phyloP scores from a whole-genome alignment of 345 rosid genomes.

The Luvunga scandens region DNA sequence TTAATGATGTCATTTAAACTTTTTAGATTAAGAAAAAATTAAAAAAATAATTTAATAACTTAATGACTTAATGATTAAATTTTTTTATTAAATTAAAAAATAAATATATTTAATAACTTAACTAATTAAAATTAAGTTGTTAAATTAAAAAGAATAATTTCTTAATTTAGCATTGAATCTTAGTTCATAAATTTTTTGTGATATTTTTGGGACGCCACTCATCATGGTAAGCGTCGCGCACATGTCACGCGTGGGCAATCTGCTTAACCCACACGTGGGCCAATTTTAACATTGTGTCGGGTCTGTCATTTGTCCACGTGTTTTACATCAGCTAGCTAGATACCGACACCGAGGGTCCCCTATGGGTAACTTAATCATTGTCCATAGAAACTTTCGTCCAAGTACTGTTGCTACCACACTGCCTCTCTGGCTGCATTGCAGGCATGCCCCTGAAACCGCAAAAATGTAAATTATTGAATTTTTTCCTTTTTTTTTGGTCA shows the following conservation, averaged over 20 bases:
- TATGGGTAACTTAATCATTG: conserved; percentile 11
- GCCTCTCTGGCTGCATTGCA: too few species aligned
- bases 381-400: background rate
- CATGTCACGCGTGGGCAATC: conserved; percentile 37
- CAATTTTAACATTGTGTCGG: conserved; percentile 1
- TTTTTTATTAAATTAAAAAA: too few species aligned
- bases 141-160: too few species aligned
- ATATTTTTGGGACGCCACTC: background rate
- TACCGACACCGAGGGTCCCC: background rate
- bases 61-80: too few species aligned
- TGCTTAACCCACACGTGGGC: conserved; percentile 38
- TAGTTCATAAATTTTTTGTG: too few species aligned
- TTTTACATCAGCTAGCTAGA: conserved; percentile 15
- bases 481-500: background rate
- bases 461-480: background rate
- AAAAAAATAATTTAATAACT: too few species aligned
- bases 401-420: background rate
- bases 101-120: too few species aligned
- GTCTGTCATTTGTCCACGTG: conserved; percentile 27
- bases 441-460: background rate
- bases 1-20: too few species aligned
- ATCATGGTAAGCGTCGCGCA: conserved; percentile 5
- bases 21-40: too few species aligned
- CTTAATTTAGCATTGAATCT: too few species aligned
- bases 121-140: too few species aligned